Base-by-base conservation (phyloP, 2,329 filamentous ascomycete species). In the Beauveria sp. region DNA sequence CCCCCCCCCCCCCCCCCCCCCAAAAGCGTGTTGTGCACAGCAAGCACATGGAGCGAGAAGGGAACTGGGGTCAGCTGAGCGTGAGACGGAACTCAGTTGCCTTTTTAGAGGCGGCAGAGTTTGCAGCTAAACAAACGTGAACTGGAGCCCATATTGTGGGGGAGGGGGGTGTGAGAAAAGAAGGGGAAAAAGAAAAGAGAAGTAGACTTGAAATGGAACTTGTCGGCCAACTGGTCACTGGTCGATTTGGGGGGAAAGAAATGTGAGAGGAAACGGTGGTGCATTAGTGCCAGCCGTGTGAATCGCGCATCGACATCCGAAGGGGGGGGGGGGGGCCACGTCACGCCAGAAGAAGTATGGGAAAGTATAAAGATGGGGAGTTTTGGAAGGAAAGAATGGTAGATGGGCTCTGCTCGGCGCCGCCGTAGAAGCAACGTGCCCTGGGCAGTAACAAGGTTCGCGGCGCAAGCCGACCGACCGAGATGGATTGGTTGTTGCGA, bases 31-130 rank as follows among this genome's bases (percentile, higher is more conserved):
- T 26, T 22, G 22, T 26, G 26, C 26, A 26, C 26, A 22, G 20
- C 20, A 22, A 26, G 26, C 22, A 22, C 22, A 22, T 22, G 7
- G 3, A 12, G 5, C 40, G 40, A 20, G n/a, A 2, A 42, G 16
- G 30, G 30, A 26, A 52, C 9, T 7, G 40, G 45, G 57, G 59
- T 61, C 59, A 61, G 59, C 40, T 46, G 58, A 30, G 10, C 40
- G 18, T 5, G 40, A 58, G 46, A 49, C 7, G 47, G 16, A 26
- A 26, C 24, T 20, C 24, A 43, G 50, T 54, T 62, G 63, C 28
- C 28, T 30, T 30, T 10, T 30, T 53, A 22, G 63, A 66, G 65
- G 63, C 65, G 65, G 61, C 45, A 67, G 65, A 61, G 65, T 67
- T 67, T 65, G 28, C 52, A 51, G 20, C 60, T 60, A 60, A n/a